Base-by-base conservation (phyloP, 805 yeast genomes). In the Saccharomycopsis selenospora region DNA sequence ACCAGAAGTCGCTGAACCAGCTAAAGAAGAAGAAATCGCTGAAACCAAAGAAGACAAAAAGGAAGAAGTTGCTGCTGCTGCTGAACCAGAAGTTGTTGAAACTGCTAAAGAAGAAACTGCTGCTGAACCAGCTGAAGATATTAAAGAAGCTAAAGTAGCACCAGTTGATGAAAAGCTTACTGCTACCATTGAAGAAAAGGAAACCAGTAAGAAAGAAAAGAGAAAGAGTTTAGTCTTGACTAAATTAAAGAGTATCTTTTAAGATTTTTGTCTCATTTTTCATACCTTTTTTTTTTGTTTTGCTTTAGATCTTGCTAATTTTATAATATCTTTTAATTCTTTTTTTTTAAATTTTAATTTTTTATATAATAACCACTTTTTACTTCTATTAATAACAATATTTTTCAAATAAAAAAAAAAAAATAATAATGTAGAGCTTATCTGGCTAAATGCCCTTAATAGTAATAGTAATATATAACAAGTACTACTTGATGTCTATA, bases 171-270 rank as follows among this genome's bases (percentile, higher is more conserved):
- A 42, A 26, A 48, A 45, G 17, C 52, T 36, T 14, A 27, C 42
- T 17, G 30, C 54, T n/a, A 41, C 50, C 13, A 49, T 55, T 40
- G 46, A 48, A 28, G 52, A 47, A 25, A 48, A 48, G 23, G 38
- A 33, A 5, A 29, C 46, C 22, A 33, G 38, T 11, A 54, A 57
- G 51, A 54, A 61, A 27, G 63, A 63, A 53, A 62, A 66, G 61
- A 69, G 72, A 63, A 68, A 66, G 59, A 64, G 67, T 30, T 67
- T 72, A 11, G 66, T 74, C 43, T 62, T 72, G 48, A 56, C 69
- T 47, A 70, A 68, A 59, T 51, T 73, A 53, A 72, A 70, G 63
- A 70, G 66, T 56, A 56, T 68, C 27, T 62, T 70, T 49, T 60
- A 59, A 54, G 66, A 55, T n/a, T n/a, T n/a, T n/a, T n/a, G n/a